These are phyloP conservation scores for Microsporum canis DNA, from an alignment of 2,329 filamentous ascomycete genomes.

Conservation along the genomic window DNA sequence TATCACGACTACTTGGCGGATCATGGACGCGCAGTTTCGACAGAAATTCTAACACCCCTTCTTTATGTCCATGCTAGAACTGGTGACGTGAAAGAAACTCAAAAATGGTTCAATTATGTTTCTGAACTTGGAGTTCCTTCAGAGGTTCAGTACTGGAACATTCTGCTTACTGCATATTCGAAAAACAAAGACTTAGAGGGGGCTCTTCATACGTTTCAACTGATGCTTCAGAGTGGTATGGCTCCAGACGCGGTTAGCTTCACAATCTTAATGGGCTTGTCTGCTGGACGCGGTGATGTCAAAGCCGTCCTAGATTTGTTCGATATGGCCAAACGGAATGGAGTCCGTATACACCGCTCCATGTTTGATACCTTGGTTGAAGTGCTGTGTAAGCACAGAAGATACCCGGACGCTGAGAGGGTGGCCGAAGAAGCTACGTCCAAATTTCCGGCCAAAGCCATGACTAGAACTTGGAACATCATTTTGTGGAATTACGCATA, in stretches of 20 bases:
- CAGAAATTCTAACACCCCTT: constrained; percentile 40
- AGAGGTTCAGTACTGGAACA: constrained; percentile 59
- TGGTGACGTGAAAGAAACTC: constrained; percentile 51
- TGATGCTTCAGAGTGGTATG: constrained; percentile 41
- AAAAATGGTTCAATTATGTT: constrained; percentile 54
- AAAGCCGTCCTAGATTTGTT: constrained; percentile 56
- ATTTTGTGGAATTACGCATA: constrained; percentile 59
- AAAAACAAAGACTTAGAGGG: constrained; percentile 56
- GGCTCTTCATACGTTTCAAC: constrained; percentile 52
- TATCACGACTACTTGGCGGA: constrained; percentile 34
- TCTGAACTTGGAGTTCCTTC: constrained; percentile 46
- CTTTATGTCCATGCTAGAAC: constrained; percentile 60
- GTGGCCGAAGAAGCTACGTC: constrained; percentile 48
- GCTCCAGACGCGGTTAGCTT: constrained; percentile 55
- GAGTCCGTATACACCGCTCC: constrained; percentile 42
- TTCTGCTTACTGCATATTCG: constrained; percentile 59
- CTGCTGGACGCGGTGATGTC: constrained; percentile 60
- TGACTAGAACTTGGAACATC: constrained; percentile 65
- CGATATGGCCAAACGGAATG: constrained; percentile 46
- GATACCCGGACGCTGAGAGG: constrained; percentile 45
- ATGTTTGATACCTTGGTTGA: constrained; percentile 57
- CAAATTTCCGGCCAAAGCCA: constrained; percentile 40
- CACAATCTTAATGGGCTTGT: constrained; percentile 61
- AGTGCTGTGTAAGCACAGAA: constrained; percentile 51
- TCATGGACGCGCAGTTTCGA: constrained; percentile 26